Base-by-base conservation (phyloP, 768 basidiomycete species). In the Mycena crocata region DNA sequence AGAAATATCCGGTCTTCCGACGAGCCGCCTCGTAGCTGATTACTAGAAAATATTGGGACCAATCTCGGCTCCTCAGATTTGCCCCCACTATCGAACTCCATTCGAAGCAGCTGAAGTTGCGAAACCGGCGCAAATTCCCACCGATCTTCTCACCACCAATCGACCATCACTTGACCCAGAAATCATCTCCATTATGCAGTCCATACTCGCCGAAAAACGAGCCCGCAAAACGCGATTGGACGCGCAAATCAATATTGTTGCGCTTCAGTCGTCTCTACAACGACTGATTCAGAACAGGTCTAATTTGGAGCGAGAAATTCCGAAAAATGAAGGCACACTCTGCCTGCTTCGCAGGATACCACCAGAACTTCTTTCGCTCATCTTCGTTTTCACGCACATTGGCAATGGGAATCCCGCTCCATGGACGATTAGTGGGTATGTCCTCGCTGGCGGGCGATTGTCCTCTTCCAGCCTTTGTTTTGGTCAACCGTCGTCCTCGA, bases 301-400 rank as follows among this genome's bases (percentile, higher is more conserved):
- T 23, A 23, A 19, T 3, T 28, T 54, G 44, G 32, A 59, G 6
- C 28, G 15, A 5, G 57, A 65, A 10, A 59, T 65, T 24, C 26
- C 17, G n/a, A 32, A 39, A 23, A 42, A 59, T 34, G 50, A 59
- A 17, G 57, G 50, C 9, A 26, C 51, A n/a, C 12, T 59, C 21
- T 66, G 58, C 17, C 64, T 51, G 5, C 64, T 65, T 39, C 50
- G 64, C 21, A 51, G 46, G 12, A 59, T 66, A 31, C 64, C 64
- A 8, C 14, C 51, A 32, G 64, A 66, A 30, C 35, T 66, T n/a
- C 35, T 66, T 6, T 60, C 59, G 1, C 54, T 61, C 28, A 51
- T 66, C 4, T 61, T 66, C 54, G 21, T 14, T 1, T 56, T 49
- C 31, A 35, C 65, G 14, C 24, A 21, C 32, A n/a, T 24, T n/a